phyloP scores from a whole-genome alignment of 1,284 basidiomycete genomes.

The Macrocystidia cucumis region DNA sequence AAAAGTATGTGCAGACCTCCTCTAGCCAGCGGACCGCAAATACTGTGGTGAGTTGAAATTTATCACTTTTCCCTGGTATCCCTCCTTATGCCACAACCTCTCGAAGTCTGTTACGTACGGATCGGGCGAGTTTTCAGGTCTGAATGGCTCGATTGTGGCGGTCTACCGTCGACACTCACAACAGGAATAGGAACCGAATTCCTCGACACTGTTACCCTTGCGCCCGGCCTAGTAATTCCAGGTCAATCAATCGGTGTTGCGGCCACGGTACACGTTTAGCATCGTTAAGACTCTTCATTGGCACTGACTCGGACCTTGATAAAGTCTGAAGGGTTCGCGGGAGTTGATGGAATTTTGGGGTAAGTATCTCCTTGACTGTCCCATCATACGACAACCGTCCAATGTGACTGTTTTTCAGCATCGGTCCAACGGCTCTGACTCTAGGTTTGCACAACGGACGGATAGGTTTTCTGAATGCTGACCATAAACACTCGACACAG shows the following conservation, averaged over 20 bases:
- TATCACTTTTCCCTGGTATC: not conserved
- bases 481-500: not conserved
- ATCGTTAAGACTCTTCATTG: not conserved
- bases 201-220: constrained; percentile 38
- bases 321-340: constrained; percentile 29
- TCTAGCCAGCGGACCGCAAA: constrained; percentile 36
- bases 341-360: constrained; percentile 49
- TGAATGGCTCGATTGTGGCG: constrained; percentile 10
- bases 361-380: constrained; percentile 9
- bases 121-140: constrained; percentile 41
- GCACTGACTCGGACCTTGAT: too few species aligned
- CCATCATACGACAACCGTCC: constrained; percentile 1
- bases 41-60: constrained; percentile 23
- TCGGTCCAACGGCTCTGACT: constrained; percentile 47
- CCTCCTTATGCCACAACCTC: not conserved
- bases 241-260: constrained; percentile 49
- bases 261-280: constrained; percentile 8
- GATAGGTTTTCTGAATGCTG: too few species aligned
- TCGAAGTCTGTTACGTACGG: constrained; percentile 44
- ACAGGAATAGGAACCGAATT: constrained; percentile 18
- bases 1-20: constrained; percentile 30
- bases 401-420: constrained; percentile 14
- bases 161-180: not conserved
- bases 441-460: constrained; percentile 18
- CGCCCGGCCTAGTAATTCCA: constrained; percentile 30